These are phyloP conservation scores for Amphibolis antarctica DNA, from an alignment of 106 monocot species.

Conservation along the genomic window DNA sequence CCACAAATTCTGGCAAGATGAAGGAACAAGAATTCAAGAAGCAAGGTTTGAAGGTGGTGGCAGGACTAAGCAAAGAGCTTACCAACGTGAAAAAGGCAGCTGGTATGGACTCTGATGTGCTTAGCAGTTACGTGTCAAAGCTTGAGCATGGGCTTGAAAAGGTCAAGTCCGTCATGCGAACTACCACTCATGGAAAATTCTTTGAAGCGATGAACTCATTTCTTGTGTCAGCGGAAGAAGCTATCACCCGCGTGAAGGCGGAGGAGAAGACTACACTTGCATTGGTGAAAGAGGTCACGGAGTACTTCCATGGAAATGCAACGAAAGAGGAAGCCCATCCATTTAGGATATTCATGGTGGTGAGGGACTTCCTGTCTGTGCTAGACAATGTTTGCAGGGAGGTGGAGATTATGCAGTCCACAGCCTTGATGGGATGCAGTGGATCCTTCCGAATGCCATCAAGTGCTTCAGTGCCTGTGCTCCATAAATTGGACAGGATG, in stretches of 20 bases:
- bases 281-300: slow-evolving; percentile 50
- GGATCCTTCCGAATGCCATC: slow-evolving; percentile 53
- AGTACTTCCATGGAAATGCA: slow-evolving; percentile 76
- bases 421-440: slow-evolving; percentile 45
- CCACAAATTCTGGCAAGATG: slow-evolving; percentile 10
- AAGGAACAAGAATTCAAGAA: slow-evolving; percentile 48
- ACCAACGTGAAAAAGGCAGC: slow-evolving; percentile 81
- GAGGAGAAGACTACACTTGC: slow-evolving; percentile 33
- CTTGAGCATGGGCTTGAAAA: slow-evolving; percentile 58
- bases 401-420: slow-evolving; percentile 41
- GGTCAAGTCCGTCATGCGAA: slow-evolving; percentile 30
- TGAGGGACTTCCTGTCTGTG: slow-evolving; percentile 61
- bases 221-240: slow-evolving; percentile 32
- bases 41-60: slow-evolving; percentile 47
- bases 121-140: slow-evolving; percentile 45
- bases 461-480: slow-evolving; percentile 37
- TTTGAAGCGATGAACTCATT: slow-evolving; percentile 54
- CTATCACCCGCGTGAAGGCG: slow-evolving; percentile 39
- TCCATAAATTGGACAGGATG: slow-evolving; percentile 19
- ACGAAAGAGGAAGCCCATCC: slow-evolving; percentile 71
- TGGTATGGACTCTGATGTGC: slow-evolving; percentile 53
- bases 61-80: slow-evolving; percentile 58
- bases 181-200: slow-evolving; percentile 41
- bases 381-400: slow-evolving; percentile 74
- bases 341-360: slow-evolving; percentile 72